A percentile compares a stretch with the other conserved stretches of the same genome.
phyloP scores from a whole-genome alignment of 73 alveolate genomes.

The Effrenium voratum region DNA sequence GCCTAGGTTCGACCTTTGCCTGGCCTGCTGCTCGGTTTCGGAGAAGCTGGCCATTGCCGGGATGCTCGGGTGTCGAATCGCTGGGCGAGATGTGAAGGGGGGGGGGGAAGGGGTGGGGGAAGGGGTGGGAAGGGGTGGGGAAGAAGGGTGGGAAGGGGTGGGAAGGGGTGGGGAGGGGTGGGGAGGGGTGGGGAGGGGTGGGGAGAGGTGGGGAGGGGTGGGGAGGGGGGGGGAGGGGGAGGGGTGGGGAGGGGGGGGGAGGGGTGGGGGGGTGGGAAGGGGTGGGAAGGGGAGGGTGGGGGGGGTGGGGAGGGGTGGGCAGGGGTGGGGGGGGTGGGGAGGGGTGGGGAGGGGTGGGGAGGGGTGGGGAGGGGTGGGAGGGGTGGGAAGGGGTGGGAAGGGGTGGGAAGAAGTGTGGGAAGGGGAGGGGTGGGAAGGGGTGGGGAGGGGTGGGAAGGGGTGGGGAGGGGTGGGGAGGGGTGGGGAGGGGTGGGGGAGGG shows the following conservation, averaged over 20 bases:
- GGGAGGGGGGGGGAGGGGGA: background rate
- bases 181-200: no score
- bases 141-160: background rate
- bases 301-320: background rate
- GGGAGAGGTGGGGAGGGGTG: background rate
- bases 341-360: background rate
- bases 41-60: constrained; percentile 48
- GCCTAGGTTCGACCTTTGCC: constrained; percentile 52
- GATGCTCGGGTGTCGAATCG: no score
- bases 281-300: background rate
- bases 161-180: no score
- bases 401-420: background rate
- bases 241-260: background rate
- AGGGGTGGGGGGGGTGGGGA: background rate
- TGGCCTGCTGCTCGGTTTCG: constrained; percentile 67
- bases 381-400: background rate
- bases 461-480: background rate
- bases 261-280: background rate
- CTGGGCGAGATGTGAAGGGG: no score
- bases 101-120: no score
- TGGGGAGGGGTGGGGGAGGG: background rate
- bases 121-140: background rate
- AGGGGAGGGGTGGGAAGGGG: background rate
- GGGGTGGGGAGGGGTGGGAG: background rate
- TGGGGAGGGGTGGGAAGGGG: background rate